A percentile compares a stretch with the other conserved stretches of the same genome.
These are phyloP conservation scores for Desmodesmus armatus DNA, from an alignment of 139 green algal genomes.

Conservation along the genomic window DNA sequence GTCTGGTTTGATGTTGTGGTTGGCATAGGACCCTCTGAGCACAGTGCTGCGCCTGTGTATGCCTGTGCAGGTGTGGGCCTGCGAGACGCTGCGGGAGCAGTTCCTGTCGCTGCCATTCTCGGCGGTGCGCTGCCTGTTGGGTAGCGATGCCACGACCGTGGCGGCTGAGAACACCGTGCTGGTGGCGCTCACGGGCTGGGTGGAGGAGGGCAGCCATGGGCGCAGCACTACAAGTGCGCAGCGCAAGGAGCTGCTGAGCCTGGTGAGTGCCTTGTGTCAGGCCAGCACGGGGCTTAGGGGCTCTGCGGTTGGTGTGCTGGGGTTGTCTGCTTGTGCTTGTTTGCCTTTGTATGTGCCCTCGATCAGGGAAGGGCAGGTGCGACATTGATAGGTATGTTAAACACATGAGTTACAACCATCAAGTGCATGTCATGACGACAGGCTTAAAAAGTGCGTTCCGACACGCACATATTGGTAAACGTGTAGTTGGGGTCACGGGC, in stretches of 20 bases:
- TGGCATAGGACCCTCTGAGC: not conserved
- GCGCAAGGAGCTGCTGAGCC: slow-evolving; percentile 15
- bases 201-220: slow-evolving; percentile 7
- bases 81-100: slow-evolving; percentile 23
- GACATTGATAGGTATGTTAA: not conserved
- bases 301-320: not conserved
- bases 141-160: slow-evolving; percentile 14
- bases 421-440: no score
- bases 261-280: slow-evolving; percentile 41
- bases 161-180: slow-evolving; percentile 36
- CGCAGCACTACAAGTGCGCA: not conserved
- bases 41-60: not conserved
- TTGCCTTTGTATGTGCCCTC: slow-evolving; percentile 23
- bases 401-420: no score
- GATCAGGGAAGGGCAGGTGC: slow-evolving; percentile 12
- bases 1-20: not conserved
- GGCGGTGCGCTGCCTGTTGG: slow-evolving; percentile 33
- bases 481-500: no score
- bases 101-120: slow-evolving; percentile 22
- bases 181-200: slow-evolving; percentile 37
- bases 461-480: no score
- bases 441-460: no score
- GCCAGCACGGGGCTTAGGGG: not conserved
- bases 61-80: slow-evolving; percentile 37
- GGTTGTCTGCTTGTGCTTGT: not conserved